Conservation (phyloP, 331 rosid species). For the Quercus phellos region DNA sequence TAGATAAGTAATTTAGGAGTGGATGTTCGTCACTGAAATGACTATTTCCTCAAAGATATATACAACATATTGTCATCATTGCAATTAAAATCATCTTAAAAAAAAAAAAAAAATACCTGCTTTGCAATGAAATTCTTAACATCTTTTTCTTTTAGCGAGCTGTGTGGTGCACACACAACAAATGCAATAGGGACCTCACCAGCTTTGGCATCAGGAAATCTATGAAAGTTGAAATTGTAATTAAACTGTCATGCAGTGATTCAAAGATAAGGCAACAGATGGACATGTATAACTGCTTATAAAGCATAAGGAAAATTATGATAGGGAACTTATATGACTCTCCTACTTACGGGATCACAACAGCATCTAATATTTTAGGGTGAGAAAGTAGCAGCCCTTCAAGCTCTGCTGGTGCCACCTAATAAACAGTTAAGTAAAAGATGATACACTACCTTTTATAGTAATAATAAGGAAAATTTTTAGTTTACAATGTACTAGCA, state of each 20-base stretch:
- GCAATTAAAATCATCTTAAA: background rate
- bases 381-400: constrained; percentile 68
- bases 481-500: no score
- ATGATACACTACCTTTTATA: no score
- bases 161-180: constrained; percentile 36
- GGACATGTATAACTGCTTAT: background rate
- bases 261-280: background rate
- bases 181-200: constrained; percentile 50
- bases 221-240: constrained; percentile 19
- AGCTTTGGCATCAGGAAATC: constrained; percentile 38
- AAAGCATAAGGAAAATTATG: background rate
- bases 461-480: no score
- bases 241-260: background rate
- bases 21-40: background rate
- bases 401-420: constrained; percentile 87
- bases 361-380: constrained; percentile 37
- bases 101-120: constrained; percentile 10
- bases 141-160: constrained; percentile 24
- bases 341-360: constrained; percentile 51
- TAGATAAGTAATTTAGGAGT: background rate
- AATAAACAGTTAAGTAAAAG: background rate
- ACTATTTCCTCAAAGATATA: background rate
- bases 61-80: background rate
- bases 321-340: no score
- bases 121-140: constrained; percentile 28